These are phyloP conservation scores for Phellopilus nigrolimitatus DNA, from an alignment of 1,284 basidiomycete genomes.

Conservation along the genomic window DNA sequence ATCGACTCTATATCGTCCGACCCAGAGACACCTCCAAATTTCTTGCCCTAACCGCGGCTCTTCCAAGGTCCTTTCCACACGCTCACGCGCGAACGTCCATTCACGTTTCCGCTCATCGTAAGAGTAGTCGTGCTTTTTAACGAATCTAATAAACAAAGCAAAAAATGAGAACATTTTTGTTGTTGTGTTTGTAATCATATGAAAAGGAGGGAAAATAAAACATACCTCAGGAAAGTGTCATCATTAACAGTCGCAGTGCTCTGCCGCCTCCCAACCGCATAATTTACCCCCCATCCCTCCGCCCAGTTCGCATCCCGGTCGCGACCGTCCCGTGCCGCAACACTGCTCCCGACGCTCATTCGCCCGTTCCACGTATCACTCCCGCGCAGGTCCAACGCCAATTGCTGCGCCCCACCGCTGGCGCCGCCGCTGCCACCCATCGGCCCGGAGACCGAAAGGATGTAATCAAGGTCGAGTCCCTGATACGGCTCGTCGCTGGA, in stretches of 20 bases:
- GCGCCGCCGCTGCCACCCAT: not conserved
- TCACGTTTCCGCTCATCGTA: conserved; percentile 42
- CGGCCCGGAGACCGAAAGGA: conserved; percentile 35
- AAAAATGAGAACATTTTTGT: too few species aligned
- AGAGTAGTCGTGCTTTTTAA: conserved; percentile 39
- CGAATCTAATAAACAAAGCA: conserved; percentile 11
- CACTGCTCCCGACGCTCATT: conserved; percentile 16
- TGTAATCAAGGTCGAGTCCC: conserved; percentile 42
- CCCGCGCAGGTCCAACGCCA: conserved; percentile 20
- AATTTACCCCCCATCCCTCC: conserved; percentile 20
- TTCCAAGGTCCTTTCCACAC: conserved; percentile 32
- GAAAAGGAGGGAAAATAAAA: conserved; percentile 27
- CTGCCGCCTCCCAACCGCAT: conserved; percentile 36
- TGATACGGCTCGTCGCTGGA: conserved; percentile 28
- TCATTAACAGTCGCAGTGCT: conserved; percentile 50
- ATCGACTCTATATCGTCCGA: conserved; percentile 62
- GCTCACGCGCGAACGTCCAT: conserved; percentile 65
- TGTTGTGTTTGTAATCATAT: too few species aligned
- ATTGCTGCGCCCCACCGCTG: conserved; percentile 11
- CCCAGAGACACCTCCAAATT: conserved; percentile 60
- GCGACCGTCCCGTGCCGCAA: conserved; percentile 22
- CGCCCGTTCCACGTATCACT: conserved; percentile 18
- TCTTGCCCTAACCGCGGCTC: conserved; percentile 48
- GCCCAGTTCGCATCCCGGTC: conserved; percentile 19
- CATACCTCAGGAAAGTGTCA: conserved; percentile 54